Evolutionary conservation across 164 flowering plant genomes (phyloP).

Genomic region (Chimonanthus praecox): DNA sequence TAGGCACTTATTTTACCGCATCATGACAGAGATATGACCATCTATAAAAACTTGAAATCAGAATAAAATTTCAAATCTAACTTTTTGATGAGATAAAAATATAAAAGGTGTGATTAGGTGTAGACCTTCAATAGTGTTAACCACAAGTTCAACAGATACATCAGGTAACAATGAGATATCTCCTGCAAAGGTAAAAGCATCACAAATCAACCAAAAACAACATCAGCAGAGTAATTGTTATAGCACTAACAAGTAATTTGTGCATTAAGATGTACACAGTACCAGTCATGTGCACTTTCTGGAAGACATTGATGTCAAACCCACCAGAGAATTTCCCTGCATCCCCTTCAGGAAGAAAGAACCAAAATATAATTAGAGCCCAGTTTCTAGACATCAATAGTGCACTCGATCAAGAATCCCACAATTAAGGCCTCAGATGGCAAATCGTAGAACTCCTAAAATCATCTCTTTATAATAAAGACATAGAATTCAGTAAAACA

Average conservation of each 20-base stretch:
- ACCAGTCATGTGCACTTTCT: constrained; percentile 64
- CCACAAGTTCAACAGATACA: constrained; percentile 63
- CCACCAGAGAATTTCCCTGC: constrained; percentile 83
- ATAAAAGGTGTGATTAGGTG: background rate
- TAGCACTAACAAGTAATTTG: background rate
- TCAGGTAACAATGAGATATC: constrained; percentile 63
- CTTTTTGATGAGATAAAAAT: background rate
- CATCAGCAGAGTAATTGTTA: background rate
- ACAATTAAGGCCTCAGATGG: background rate
- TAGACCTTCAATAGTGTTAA: constrained; percentile 79
- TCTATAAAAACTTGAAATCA: background rate
- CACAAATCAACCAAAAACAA: background rate
- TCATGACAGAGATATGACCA: background rate
- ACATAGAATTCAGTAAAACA: no score
- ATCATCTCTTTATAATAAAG: background rate
- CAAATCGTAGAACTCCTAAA: background rate
- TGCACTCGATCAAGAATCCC: background rate
- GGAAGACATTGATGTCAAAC: constrained; percentile 73
- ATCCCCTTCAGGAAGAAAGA: constrained; percentile 43
- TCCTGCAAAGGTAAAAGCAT: constrained; percentile 43
- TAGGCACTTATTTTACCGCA: background rate
- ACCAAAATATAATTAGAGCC: background rate
- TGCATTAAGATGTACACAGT: constrained; percentile 6
- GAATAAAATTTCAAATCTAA: background rate
- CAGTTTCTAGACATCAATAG: background rate